These are phyloP conservation scores for Pistacia atlantica DNA, from an alignment of 345 rosid genomes.

Conservation along the genomic window DNA sequence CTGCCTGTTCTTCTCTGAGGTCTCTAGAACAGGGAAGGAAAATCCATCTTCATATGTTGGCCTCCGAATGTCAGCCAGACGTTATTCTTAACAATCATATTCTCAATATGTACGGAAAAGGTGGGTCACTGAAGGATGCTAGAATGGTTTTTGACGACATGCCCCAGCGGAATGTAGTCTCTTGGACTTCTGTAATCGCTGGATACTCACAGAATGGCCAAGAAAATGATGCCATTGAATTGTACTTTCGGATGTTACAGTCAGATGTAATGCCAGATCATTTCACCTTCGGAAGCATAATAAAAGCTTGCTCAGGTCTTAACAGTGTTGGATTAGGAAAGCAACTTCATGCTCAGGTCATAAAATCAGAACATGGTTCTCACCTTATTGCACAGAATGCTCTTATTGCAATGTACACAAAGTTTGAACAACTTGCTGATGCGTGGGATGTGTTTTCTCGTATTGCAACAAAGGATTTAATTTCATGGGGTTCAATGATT, in stretches of 20 bases:
- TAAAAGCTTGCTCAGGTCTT: conserved; percentile 51
- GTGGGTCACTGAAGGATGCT: conserved; percentile 69
- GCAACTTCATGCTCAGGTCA: conserved; percentile 59
- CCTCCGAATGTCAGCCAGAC: conserved; percentile 42
- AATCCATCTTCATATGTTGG: conserved; percentile 57
- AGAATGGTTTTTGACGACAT: conserved; percentile 66
- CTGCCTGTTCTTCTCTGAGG: conserved; percentile 48
- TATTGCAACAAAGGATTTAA: conserved; percentile 50
- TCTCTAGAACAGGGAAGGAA: conserved; percentile 52
- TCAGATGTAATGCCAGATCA: conserved; percentile 48
- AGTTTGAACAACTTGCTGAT: conserved; percentile 42
- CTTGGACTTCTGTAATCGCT: conserved; percentile 82
- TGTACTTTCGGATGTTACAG: conserved; percentile 50
- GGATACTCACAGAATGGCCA: conserved; percentile 74
- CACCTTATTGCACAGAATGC: conserved; percentile 58
- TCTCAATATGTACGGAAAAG: conserved; percentile 73
- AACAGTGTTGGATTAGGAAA: conserved; percentile 43
- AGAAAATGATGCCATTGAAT: conserved; percentile 36
- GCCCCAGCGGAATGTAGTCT: conserved; percentile 65
- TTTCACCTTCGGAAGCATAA: conserved; percentile 53
- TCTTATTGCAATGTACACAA: conserved; percentile 60
- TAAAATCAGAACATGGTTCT: conserved; percentile 44
- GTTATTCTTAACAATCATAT: conserved; percentile 54
- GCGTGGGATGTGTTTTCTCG: conserved; percentile 48
- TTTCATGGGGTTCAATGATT: conserved; percentile 66